A percentile compares a stretch with the other conserved stretches of the same genome.
Evolutionary conservation across 2,329 filamentous ascomycete species (phyloP).

Genomic region (Diplodia mutila): DNA sequence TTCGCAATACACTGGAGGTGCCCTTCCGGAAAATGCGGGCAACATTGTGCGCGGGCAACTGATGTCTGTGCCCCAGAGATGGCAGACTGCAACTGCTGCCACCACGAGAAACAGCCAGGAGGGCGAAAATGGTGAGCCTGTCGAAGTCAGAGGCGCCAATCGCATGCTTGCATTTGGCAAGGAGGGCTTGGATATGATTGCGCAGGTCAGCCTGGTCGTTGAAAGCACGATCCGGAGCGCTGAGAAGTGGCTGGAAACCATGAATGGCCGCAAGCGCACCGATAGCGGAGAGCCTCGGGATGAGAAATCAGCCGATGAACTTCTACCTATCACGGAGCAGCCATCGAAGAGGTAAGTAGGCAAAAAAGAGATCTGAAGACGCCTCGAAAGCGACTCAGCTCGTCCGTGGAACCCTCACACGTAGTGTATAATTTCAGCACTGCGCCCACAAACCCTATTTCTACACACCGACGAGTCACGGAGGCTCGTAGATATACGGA

Average conservation of each 20-base stretch:
- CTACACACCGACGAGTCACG: not conserved
- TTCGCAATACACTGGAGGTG: slow-evolving; percentile 87
- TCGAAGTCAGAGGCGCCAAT: slow-evolving; percentile 65
- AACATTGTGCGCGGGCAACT: slow-evolving; percentile 82
- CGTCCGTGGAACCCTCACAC: not conserved
- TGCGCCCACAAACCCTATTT: not conserved
- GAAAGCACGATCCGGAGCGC: slow-evolving; percentile 89
- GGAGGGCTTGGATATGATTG: slow-evolving; percentile 93
- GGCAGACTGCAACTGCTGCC: slow-evolving; percentile 68
- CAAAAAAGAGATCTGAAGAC: not conserved
- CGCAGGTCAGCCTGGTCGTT: slow-evolving; percentile 83
- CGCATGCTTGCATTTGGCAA: slow-evolving; percentile 83
- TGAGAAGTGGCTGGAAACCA: slow-evolving; percentile 84
- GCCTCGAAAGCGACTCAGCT: not conserved
- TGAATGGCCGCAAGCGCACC: slow-evolving; percentile 56
- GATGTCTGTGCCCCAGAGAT: slow-evolving; percentile 80
- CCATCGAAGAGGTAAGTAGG: not conserved
- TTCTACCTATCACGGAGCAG: not conserved
- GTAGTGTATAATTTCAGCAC: not conserved
- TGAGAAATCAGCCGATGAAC: slow-evolving; percentile 5
- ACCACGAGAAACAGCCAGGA: slow-evolving; percentile 32
- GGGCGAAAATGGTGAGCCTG: slow-evolving; percentile 31
- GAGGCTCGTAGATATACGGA: not conserved
- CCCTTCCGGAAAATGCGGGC: slow-evolving; percentile 84
- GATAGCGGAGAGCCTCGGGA: not conserved